Conservation (phyloP, 169 alveolate genomes). For the Cryptosporidium ubiquitum region DNA sequence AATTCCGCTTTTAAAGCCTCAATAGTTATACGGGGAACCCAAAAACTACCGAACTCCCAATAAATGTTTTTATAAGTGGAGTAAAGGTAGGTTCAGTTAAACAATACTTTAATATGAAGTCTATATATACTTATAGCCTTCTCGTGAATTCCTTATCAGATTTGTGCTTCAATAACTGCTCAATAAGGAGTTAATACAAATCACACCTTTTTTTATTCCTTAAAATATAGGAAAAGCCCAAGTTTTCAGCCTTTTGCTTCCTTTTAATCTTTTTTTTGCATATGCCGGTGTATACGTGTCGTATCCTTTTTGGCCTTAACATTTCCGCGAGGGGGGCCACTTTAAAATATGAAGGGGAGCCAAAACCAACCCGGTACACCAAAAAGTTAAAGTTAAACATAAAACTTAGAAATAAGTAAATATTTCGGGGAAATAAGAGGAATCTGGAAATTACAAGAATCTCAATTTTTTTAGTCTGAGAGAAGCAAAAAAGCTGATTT, state of each 20-base stretch:
- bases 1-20: not conserved
- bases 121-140: too few species aligned
- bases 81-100: not conserved
- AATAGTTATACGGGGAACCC: not conserved
- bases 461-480: too few species aligned
- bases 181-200: not conserved
- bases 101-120: too few species aligned
- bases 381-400: not conserved
- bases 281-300: slow-evolving; percentile 15
- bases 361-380: not conserved
- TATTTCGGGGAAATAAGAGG: not conserved
- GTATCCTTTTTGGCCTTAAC: not conserved
- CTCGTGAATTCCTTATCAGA: not conserved
- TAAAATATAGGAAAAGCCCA: not conserved
- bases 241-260: slow-evolving; percentile 4
- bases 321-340: slow-evolving; percentile 15
- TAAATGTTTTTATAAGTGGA: not conserved
- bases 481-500: not conserved
- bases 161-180: not conserved
- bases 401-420: not conserved
- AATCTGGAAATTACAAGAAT: not conserved
- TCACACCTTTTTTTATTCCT: not conserved
- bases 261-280: slow-evolving; percentile 16
- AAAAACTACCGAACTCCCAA: not conserved
- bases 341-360: slow-evolving; percentile 2